Base-by-base conservation (phyloP, 2,329 filamentous ascomycete species). In the Diaporthe ampelina region DNA sequence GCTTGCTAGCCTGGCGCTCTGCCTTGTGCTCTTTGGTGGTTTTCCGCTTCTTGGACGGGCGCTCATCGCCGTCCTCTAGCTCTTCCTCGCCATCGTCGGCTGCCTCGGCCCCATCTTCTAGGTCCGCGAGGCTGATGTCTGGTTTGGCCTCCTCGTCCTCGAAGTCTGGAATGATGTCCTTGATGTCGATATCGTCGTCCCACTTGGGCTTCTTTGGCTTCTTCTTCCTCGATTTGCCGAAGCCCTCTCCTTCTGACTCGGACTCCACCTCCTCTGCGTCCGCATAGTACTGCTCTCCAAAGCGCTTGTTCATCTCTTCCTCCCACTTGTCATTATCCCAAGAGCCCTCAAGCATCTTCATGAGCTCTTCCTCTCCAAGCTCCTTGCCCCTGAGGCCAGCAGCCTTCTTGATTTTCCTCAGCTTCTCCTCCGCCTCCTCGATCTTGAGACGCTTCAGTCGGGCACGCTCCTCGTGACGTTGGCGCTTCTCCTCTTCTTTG, bases 141-240 rank as follows among this genome's bases (percentile, higher is more conserved):
- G 90, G 89, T 67, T 87, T 84, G 29, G 61, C 81, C 21, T 88
- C 85, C 9, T 90, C 90, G 35, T 94, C 94, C 26, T 94, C 91
- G 80, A 97, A 98, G 76, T 97, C 94, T 1, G 95, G 95, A 37
- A 98, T 86, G 68, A 98, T 88, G 82, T 98, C 96, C 76, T 94
- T 95, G 85, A 99, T 98, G 81, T 98, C 95, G 79, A 99, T 98
- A 81, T 99, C 97, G 80, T 98, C 95, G 79, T 98, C 94, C 93
- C 96, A 99, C 76, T 91, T 94, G 13, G 94, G 95, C 85, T 97
- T 97, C 88, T 94, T 95, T 13, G 89, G 84, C 77, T 88, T 88
- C 80, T 89, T 92, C 77, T 91, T 91, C 80, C 90, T 91, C 81
- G 90, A 91, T 70, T 83, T 77, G 24, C 84, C 84, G 54, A 85